A percentile compares a stretch with the other conserved stretches of the same genome.
Conservation (phyloP, 2,329 filamentous ascomycete species). For the Arthrinium phaeospermum region DNA sequence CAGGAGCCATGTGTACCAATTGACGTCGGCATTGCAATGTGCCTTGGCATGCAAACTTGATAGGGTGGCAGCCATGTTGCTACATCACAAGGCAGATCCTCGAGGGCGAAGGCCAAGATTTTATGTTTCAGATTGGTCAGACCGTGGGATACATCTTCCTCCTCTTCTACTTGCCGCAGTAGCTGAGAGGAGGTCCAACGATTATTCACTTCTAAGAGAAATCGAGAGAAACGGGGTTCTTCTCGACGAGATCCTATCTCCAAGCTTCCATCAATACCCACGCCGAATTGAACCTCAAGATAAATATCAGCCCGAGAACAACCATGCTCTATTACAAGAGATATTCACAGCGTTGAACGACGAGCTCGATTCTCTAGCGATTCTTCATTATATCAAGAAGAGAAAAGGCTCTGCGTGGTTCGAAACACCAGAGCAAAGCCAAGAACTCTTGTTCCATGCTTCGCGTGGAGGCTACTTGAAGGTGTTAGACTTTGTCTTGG, state of each 20-base stretch:
- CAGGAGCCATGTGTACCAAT: rapidly evolving
- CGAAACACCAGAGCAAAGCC: background rate
- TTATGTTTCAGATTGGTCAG: rapidly evolving
- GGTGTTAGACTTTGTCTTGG: background rate
- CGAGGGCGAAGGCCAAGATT: too few species aligned
- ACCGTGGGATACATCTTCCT: too few species aligned
- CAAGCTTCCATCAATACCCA: too few species aligned
- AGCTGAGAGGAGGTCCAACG: too few species aligned
- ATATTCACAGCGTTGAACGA: background rate
- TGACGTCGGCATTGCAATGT: too few species aligned
- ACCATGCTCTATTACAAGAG: background rate
- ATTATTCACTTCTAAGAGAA: too few species aligned
- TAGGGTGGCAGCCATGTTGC: too few species aligned
- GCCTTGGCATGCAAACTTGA: too few species aligned
- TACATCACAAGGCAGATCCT: too few species aligned
- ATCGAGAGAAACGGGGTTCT: too few species aligned
- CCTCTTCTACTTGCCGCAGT: too few species aligned
- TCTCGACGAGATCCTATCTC: too few species aligned
- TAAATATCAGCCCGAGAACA: background rate
- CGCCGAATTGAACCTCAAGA: rapidly evolving
- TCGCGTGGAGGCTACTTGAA: background rate
- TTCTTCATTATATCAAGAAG: background rate
- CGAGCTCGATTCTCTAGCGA: background rate
- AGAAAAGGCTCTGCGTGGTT: background rate
- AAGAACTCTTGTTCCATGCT: background rate